Percentiles rank a stretch among this genome's conserved stretches.
phyloP scores from a whole-genome alignment of 2,329 filamentous ascomycete genomes.

The Neurospora crassa region DNA sequence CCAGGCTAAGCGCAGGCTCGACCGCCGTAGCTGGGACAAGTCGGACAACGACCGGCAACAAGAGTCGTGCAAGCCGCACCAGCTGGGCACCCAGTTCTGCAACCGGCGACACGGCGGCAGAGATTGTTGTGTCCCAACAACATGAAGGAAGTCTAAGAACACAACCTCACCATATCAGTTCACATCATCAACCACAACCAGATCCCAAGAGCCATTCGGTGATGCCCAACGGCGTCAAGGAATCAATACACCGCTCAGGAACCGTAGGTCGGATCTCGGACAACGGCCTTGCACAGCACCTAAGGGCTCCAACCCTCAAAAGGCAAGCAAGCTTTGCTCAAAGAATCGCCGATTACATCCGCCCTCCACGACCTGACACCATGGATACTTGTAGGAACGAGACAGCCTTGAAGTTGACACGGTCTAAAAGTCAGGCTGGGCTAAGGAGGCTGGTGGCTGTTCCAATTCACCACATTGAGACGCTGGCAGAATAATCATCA shows the following conservation, averaged over 20 bases:
- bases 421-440: not conserved
- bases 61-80: conserved; percentile 3
- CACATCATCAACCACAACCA: not conserved
- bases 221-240: not conserved
- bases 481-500: not conserved
- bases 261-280: not conserved
- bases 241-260: not conserved
- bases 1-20: conserved; percentile 2
- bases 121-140: not conserved
- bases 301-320: conserved; percentile 7
- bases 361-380: conserved; percentile 12
- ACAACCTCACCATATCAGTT: not conserved
- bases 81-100: conserved; percentile 12
- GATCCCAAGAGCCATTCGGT: not conserved
- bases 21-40: conserved; percentile 2
- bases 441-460: not conserved
- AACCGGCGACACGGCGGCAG: not conserved
- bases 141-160: not conserved
- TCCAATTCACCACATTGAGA: not conserved
- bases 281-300: conserved; percentile 5
- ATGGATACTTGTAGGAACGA: not conserved
- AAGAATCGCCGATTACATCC: conserved; percentile 37
- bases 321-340: conserved; percentile 29
- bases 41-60: conserved; percentile 3
- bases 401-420: not conserved